These are phyloP conservation scores for Aspergillus piperis DNA, from an alignment of 2,329 filamentous ascomycete genomes.

Conservation along the genomic window DNA sequence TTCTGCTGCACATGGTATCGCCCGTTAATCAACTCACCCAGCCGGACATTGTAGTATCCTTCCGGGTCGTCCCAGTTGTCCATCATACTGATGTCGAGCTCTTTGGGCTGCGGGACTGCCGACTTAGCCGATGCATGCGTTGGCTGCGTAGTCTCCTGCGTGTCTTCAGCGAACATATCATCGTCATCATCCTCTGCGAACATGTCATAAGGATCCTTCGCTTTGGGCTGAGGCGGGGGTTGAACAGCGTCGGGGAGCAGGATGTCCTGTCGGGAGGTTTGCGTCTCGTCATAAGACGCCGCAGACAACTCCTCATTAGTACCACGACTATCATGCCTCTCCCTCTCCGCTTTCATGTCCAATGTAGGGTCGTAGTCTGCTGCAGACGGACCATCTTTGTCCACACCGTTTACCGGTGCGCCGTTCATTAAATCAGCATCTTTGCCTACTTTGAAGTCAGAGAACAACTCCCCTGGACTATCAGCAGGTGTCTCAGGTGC, in stretches of 20 bases:
- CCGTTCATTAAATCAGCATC: constrained; percentile 65
- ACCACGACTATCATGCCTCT: constrained; percentile 66
- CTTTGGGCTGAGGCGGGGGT: constrained; percentile 42
- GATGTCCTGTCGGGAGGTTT: constrained; percentile 55
- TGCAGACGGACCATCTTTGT: constrained; percentile 78
- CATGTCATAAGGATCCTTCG: constrained; percentile 62
- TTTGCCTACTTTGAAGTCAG: constrained; percentile 63
- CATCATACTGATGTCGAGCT: constrained; percentile 72
- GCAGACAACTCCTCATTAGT: constrained; percentile 58
- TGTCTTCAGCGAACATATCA: constrained; percentile 89
- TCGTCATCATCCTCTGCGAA: constrained; percentile 66
- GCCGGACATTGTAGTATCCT: constrained; percentile 93
- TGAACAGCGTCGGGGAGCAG: constrained; percentile 47
- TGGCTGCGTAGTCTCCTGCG: constrained; percentile 49
- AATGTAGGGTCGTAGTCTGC: constrained; percentile 88
- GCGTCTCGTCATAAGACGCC: constrained; percentile 60
- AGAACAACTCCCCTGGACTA: constrained; percentile 55
- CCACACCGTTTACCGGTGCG: constrained; percentile 43
- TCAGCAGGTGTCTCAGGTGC: constrained; percentile 53
- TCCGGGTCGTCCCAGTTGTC: constrained; percentile 94
- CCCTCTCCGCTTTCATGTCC: constrained; percentile 83
- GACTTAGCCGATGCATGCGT: constrained; percentile 53
- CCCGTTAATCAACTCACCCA: constrained; percentile 84
- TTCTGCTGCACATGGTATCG: constrained; percentile 87
- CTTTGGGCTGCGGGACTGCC: constrained; percentile 54